Base-by-base conservation (phyloP, 805 yeast genomes). In the Candida railenensis region DNA sequence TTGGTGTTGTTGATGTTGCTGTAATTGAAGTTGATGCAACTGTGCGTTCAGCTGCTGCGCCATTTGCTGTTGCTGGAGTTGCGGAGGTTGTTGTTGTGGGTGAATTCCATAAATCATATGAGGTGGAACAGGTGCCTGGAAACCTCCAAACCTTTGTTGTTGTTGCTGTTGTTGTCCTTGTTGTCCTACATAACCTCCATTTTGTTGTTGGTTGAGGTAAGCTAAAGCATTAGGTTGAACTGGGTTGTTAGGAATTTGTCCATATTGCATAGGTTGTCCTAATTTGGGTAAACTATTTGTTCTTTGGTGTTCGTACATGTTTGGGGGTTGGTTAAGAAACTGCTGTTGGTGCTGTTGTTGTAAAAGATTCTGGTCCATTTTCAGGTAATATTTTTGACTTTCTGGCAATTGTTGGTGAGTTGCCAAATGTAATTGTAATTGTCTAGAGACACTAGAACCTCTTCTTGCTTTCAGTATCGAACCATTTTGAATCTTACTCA, bases 401-500 rank as follows among this genome's bases (percentile, higher is more conserved):
- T 76, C 82, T 0, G 85, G 85, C 37, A 80, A 64, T 3, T 71
- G 68, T 46, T 73, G 76, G 58, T 80, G 81, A 28, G 79, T 78
- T 21, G 82, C 82, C 60, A 87, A 74, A 64, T 87, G 92, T 55
- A 86, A 67, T 59, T 87, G 92, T 49, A 87, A 68, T 58, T 87
- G 92, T 61, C 94, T 77, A 22, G 91, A 82, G 11, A 87, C 94
- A 30, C 88, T 81, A 9, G 88, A 82, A 7, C 96, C 96, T 55
- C 96, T 71, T 68, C 89, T 81, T 16, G 83, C 77, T 57, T 87
- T 87, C 55, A 83, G 80, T 42, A 87, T 67, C 34, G 85, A 78
- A 14, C 96, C 96, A 49, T 79, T 83, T 48, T 80, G 81, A 69
- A 91, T 83, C 69, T 90, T 88, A 54, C 77, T 80, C 62, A 91